A percentile compares a stretch with the other conserved stretches of the same genome.
phyloP scores from a whole-genome alignment of 352 stramenopile species.

The Globisporangium orthogonon region DNA sequence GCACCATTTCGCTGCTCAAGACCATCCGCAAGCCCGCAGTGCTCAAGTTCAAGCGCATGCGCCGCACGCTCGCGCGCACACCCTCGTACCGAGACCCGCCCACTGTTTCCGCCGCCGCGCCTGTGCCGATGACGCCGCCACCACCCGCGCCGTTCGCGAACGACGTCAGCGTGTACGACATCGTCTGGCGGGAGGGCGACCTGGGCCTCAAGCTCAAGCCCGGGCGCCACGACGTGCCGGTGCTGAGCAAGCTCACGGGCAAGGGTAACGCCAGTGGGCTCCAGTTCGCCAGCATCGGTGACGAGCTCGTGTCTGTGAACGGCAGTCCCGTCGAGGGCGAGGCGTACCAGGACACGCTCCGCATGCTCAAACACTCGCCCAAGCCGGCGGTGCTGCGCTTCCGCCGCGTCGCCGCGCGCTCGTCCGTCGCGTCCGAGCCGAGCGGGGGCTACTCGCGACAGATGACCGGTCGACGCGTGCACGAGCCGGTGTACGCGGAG shows the following conservation, averaged over 20 bases:
- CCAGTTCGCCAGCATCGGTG: slow-evolving; percentile 76
- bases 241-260: slow-evolving; percentile 80
- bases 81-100: slow-evolving; percentile 34
- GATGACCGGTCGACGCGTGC: slow-evolving; percentile 36
- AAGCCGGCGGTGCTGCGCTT: slow-evolving; percentile 82
- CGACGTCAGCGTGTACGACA: slow-evolving; percentile 73
- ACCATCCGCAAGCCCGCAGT: slow-evolving; percentile 81
- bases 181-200: slow-evolving; percentile 85
- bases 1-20: slow-evolving; percentile 82
- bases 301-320: slow-evolving; percentile 84
- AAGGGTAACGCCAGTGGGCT: slow-evolving; percentile 77
- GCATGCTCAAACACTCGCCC: slow-evolving; percentile 83
- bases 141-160: slow-evolving; percentile 19
- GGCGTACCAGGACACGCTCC: slow-evolving; percentile 78
- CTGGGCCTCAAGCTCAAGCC: slow-evolving; percentile 84
- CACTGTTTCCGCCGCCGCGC: slow-evolving; percentile 1
- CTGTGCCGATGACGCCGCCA: slow-evolving; percentile 25
- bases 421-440: slow-evolving; percentile 42
- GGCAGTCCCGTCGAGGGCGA: slow-evolving; percentile 70
- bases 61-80: slow-evolving; percentile 59
- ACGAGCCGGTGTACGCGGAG: slow-evolving; percentile 23
- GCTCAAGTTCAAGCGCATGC: slow-evolving; percentile 88
- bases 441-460: slow-evolving; percentile 42
- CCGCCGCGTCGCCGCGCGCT: slow-evolving; percentile 54
- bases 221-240: slow-evolving; percentile 60